A percentile compares a stretch with the other conserved stretches of the same genome.
These are phyloP conservation scores for Colletotrichum eleusines DNA, from an alignment of 2,329 filamentous ascomycete genomes.

Conservation along the genomic window DNA sequence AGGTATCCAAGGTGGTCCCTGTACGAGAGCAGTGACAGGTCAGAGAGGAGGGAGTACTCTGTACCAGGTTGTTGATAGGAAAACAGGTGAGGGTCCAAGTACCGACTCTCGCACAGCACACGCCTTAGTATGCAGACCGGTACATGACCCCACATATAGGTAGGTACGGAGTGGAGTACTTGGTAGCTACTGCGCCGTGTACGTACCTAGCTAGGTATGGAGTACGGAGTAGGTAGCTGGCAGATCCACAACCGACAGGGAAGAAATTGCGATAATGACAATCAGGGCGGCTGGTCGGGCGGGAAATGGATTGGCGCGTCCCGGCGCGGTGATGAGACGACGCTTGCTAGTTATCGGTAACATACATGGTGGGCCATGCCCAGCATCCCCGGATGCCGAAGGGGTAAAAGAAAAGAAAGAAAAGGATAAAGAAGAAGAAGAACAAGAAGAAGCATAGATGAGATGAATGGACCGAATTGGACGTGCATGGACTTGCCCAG, in stretches of 20 bases:
- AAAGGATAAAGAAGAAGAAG: too few relatives aligned
- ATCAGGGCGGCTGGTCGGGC: constrained; percentile 28
- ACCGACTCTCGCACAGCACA: background rate
- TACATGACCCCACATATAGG: background rate
- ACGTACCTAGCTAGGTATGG: too few relatives aligned
- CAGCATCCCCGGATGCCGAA: background rate
- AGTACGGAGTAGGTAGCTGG: background rate
- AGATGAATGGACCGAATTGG: constrained; percentile 8
- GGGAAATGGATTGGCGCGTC: constrained; percentile 7
- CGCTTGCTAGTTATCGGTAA: background rate
- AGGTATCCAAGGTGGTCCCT: too few relatives aligned
- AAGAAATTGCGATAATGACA: constrained; percentile 33
- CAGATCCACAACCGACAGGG: constrained; percentile 30
- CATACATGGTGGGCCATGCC: too few relatives aligned
- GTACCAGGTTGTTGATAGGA: background rate
- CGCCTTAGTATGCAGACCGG: too few relatives aligned
- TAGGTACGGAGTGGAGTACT: too few relatives aligned
- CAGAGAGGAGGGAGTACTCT: background rate
- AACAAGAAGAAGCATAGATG: too few relatives aligned
- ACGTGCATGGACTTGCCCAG: constrained; percentile 15
- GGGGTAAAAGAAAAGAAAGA: too few relatives aligned
- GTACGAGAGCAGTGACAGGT: background rate
- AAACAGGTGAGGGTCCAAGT: constrained; percentile 4
- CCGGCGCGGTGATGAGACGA: constrained; percentile 13
- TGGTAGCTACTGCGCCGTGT: too few relatives aligned